Base-by-base conservation (phyloP, 352 stramenopile species). In the Globisporangium nagaii region DNA sequence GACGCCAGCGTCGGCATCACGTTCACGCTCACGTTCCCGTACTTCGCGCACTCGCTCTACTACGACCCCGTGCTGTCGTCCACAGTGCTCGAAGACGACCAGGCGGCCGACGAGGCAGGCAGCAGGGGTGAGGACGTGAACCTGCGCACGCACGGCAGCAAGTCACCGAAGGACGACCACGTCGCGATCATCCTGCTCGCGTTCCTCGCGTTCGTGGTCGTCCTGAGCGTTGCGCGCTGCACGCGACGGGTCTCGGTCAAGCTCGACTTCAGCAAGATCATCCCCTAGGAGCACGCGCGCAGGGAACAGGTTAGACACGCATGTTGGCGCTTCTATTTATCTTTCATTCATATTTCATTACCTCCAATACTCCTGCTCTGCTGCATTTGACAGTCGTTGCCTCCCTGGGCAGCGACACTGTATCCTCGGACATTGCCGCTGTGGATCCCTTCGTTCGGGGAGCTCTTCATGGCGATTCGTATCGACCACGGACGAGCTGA, bases 11-110 rank as follows among this genome's bases (percentile, higher is more conserved):
- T 50, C 20, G 56, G 49, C 25, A 22, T 63, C 13, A 44, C 47
- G 1, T 50, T 63, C 39, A 40, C 36, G 11, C 57, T 63, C 48
- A 11, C 20, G 27, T 63, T 63, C 35, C 37, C 44, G 28, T 49
- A 27, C n/a, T 63, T 59, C 22, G 20, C 15, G 3, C 20, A 45
- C 34, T 34, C 42, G 25, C 28, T 48, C 12, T 35, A 48, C 13
- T 48, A 48, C 13, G 42, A 48, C 24, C 42, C 42, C 13, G 42
- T 48, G 42, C 25, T 48, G 24, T 48, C 42, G 24, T 35, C 42
- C 42, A 20, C 15, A 13, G 25, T 11, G 9, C 25, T 48, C 4
- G 42, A 48, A 48, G 27, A 7, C 24, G 22, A 47, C 12, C 35
- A 22, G 17, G 17, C 4, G 35, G 4, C 2, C 35, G 35, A 22